These are phyloP conservation scores for Podospora didyma DNA, from an alignment of 495 filamentous ascomycete species.

Conservation along the genomic window DNA sequence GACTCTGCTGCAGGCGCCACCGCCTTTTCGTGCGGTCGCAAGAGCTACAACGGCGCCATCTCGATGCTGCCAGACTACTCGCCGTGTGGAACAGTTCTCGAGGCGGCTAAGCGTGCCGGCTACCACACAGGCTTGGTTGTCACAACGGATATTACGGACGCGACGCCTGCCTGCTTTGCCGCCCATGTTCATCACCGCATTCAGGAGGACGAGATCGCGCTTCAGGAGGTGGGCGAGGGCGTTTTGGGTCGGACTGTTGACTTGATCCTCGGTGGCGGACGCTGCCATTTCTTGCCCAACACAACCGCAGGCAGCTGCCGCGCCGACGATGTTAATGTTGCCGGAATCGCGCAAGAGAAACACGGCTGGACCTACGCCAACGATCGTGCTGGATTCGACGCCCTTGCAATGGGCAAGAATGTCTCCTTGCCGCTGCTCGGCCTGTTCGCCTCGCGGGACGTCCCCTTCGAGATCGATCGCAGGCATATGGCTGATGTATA, in stretches of 20 bases:
- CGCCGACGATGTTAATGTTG: conserved; percentile 64
- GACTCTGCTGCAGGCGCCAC: conserved; percentile 95
- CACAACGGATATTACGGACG: conserved; percentile 92
- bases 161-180: conserved; percentile 95
- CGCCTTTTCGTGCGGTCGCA: conserved; percentile 85
- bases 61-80: conserved; percentile 77
- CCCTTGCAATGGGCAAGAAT: conserved; percentile 61
- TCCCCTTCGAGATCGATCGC: conserved; percentile 91
- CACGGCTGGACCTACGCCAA: conserved; percentile 75
- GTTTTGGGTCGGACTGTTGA: conserved; percentile 84
- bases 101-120: conserved; percentile 86
- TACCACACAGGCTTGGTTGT: conserved; percentile 94
- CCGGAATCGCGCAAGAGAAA: conserved; percentile 62
- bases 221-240: conserved; percentile 79
- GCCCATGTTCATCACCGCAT: conserved; percentile 74
- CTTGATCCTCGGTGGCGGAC: conserved; percentile 85
- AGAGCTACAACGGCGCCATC: conserved; percentile 96
- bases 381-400: conserved; percentile 72
- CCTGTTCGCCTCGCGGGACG: conserved; percentile 76
- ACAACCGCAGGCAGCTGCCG: conserved; percentile 72
- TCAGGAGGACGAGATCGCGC: conserved; percentile 86
- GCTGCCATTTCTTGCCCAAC: conserved; percentile 90
- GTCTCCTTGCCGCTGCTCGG: conserved; percentile 81
- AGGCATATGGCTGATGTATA: conserved; percentile 71
- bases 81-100: conserved; percentile 90